phyloP scores from a whole-genome alignment of 441 rosid species.

The Mallotus repandus region DNA sequence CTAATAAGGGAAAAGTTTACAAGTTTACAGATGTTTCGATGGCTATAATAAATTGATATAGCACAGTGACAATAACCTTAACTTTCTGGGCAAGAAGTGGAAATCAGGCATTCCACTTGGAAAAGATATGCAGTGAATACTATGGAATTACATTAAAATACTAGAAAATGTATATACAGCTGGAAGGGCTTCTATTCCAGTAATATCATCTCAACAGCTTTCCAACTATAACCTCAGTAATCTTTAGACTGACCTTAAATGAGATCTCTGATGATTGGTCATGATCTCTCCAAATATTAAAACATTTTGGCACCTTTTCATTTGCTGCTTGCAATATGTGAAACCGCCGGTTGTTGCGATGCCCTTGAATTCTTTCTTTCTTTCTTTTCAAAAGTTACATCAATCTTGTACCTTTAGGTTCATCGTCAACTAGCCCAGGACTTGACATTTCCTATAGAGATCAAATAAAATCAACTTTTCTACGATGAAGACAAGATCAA shows the following conservation, averaged over 20 bases:
- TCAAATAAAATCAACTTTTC: slow-evolving; percentile 4
- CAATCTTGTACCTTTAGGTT: slow-evolving; percentile 12
- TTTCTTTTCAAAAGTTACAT: neutral
- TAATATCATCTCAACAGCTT: neutral
- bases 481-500: neutral
- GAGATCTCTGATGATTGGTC: slow-evolving; percentile 13
- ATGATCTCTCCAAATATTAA: slow-evolving; percentile 5
- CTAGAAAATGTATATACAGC: slow-evolving; percentile 19
- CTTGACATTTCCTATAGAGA: slow-evolving; percentile 22
- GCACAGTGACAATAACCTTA: neutral
- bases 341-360: too few species aligned
- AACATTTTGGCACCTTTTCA: slow-evolving; percentile 10
- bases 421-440: slow-evolving; percentile 1
- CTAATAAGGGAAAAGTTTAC: too few species aligned
- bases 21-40: too few species aligned
- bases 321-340: slow-evolving; percentile 13
- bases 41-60: neutral
- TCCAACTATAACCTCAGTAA: slow-evolving; percentile 12
- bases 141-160: neutral
- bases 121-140: neutral
- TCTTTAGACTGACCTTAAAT: slow-evolving; percentile 27
- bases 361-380: too few species aligned
- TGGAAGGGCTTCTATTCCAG: slow-evolving; percentile 13
- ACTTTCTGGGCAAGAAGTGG: neutral
- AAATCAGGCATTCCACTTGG: neutral